These are phyloP conservation scores for Pleochaeta shiraiana DNA, from an alignment of 2,329 filamentous ascomycete genomes.

Conservation along the genomic window DNA sequence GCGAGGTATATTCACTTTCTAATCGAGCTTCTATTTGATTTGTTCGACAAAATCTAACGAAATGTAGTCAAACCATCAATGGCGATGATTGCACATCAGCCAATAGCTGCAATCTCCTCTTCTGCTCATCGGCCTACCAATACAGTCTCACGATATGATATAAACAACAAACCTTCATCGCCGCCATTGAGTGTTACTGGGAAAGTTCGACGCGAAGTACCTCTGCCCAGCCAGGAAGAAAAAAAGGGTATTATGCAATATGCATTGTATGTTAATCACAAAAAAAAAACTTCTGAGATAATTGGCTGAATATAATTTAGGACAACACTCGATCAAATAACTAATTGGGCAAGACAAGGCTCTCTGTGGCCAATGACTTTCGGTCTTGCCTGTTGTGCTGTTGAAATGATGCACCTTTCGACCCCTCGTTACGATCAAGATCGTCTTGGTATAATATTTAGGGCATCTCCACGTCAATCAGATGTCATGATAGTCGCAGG, in stretches of 20 bases:
- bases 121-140: conserved; percentile 41
- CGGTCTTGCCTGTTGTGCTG: conserved; percentile 68
- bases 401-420: conserved; percentile 87
- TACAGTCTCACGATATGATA: conserved; percentile 30
- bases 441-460: conserved; percentile 75
- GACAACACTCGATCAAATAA: conserved; percentile 54
- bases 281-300: neutral
- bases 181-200: conserved; percentile 27
- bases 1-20: conserved; percentile 19
- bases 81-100: conserved; percentile 39
- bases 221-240: conserved; percentile 53
- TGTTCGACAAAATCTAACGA: conserved; percentile 13
- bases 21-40: too few relatives aligned
- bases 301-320: conserved; percentile 21
- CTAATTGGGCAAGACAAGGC: conserved; percentile 68
- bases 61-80: conserved; percentile 40
- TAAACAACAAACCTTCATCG: conserved; percentile 30
- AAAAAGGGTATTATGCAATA: conserved; percentile 71
- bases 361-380: conserved; percentile 84
- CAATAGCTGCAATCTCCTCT: conserved; percentile 40
- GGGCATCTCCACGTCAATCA: conserved; percentile 66
- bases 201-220: conserved; percentile 43
- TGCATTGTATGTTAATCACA: conserved; percentile 43
- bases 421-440: conserved; percentile 81
- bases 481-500: conserved; percentile 91